A percentile compares a stretch with the other conserved stretches of the same genome.
Evolutionary conservation across 441 rosid species (phyloP).

Genomic region (Francoa sonchifolia): DNA sequence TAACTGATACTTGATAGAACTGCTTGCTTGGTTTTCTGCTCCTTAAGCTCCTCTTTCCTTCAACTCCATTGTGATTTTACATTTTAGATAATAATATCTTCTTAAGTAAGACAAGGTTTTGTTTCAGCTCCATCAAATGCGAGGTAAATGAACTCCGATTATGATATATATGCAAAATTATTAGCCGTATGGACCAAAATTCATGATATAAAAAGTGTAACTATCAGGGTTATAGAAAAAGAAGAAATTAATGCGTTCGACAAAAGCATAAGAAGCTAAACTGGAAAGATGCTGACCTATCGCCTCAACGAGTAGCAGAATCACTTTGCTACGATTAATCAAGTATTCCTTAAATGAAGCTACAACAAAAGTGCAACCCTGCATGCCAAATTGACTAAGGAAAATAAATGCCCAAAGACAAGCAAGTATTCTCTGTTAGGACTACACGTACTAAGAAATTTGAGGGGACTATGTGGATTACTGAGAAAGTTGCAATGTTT

Average conservation of each 20-base stretch:
- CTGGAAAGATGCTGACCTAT: constrained; percentile 62
- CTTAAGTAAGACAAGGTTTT: too few species aligned
- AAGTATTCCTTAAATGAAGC: constrained; percentile 46
- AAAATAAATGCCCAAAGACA: constrained; percentile 5
- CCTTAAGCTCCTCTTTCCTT: too few species aligned
- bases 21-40: too few species aligned
- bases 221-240: neutral
- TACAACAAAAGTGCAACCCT: constrained; percentile 66
- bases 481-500: neutral
- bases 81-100: too few species aligned
- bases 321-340: constrained; percentile 49
- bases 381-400: constrained; percentile 12
- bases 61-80: too few species aligned
- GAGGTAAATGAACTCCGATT: too few species aligned
- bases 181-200: too few species aligned
- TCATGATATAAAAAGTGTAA: neutral
- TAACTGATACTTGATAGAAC: too few species aligned
- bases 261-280: neutral
- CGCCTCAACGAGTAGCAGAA: constrained; percentile 74
- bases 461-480: neutral
- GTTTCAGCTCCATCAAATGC: too few species aligned
- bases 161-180: too few species aligned
- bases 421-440: neutral
- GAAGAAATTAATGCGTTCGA: neutral
- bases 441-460: neutral